phyloP scores from a whole-genome alignment of 1,284 basidiomycete genomes.

The Austroboletus novae-zelandiae region DNA sequence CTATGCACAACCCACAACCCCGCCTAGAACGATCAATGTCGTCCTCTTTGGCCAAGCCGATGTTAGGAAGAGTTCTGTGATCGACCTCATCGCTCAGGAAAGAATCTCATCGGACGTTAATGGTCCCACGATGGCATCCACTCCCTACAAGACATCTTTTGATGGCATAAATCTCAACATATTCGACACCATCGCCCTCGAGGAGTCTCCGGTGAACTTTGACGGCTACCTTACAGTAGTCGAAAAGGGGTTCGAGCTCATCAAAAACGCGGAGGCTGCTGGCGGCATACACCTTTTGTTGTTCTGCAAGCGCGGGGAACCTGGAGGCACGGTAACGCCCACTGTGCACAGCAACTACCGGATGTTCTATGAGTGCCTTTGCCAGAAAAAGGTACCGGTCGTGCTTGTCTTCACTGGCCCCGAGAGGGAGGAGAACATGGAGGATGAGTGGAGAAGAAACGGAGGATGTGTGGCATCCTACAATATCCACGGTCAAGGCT shows the following conservation, averaged over 20 bases:
- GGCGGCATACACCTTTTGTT: constrained; percentile 40
- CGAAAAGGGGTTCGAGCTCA: constrained; percentile 33
- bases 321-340: constrained; percentile 33
- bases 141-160: not conserved
- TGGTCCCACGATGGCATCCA: not conserved
- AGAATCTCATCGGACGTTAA: not conserved
- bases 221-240: constrained; percentile 32
- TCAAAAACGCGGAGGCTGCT: constrained; percentile 27
- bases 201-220: not conserved
- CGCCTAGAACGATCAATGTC: not conserved
- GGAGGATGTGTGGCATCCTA: constrained; percentile 26
- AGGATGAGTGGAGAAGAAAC: constrained; percentile 41
- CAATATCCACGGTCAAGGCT: constrained; percentile 31
- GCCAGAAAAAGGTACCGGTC: constrained; percentile 35
- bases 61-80: not conserved
- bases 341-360: constrained; percentile 36
- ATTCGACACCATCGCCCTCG: not conserved
- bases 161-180: not conserved
- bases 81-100: not conserved
- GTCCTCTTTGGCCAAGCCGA: constrained; percentile 1
- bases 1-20: too few relatives aligned
- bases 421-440: constrained; percentile 38
- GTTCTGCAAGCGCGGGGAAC: constrained; percentile 36
- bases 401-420: constrained; percentile 39
- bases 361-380: constrained; percentile 36